A percentile compares a stretch with the other conserved stretches of the same genome.
Evolutionary conservation across 1,284 basidiomycete genomes (phyloP).

Genomic region (Butyriboletus appendiculatus): DNA sequence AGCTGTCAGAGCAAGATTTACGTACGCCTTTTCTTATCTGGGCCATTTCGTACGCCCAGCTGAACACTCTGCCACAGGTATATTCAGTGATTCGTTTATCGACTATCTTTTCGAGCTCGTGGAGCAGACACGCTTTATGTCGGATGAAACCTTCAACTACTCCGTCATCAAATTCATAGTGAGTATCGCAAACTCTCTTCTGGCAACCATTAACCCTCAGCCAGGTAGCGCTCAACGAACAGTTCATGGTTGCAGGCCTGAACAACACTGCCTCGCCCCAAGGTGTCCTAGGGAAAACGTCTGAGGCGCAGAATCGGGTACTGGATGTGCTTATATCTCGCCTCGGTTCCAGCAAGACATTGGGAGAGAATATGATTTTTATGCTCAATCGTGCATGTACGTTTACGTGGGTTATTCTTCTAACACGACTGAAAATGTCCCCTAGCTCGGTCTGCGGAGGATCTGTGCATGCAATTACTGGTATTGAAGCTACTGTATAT

Average conservation of each 20-base stretch:
- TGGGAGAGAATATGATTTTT: slow-evolving; percentile 98
- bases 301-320: slow-evolving; percentile 71
- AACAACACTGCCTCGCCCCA: slow-evolving; percentile 29
- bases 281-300: slow-evolving; percentile 23
- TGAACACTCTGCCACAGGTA: slow-evolving; percentile 43
- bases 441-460: slow-evolving; percentile 83
- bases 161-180: slow-evolving; percentile 92
- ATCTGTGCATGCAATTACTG: slow-evolving; percentile 92
- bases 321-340: slow-evolving; percentile 83
- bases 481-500: slow-evolving; percentile 95
- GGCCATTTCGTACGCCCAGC: not conserved
- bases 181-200: slow-evolving; percentile 30
- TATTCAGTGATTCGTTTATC: slow-evolving; percentile 85
- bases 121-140: slow-evolving; percentile 85
- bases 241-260: slow-evolving; percentile 89
- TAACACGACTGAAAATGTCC: slow-evolving; percentile 4
- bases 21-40: slow-evolving; percentile 47
- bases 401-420: slow-evolving; percentile 32
- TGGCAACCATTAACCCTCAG: slow-evolving; percentile 1
- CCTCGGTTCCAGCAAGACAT: slow-evolving; percentile 86
- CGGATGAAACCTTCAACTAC: slow-evolving; percentile 94
- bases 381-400: slow-evolving; percentile 94
- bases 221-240: slow-evolving; percentile 93
- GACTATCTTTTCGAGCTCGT: slow-evolving; percentile 93
- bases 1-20: slow-evolving; percentile 72